phyloP scores from a whole-genome alignment of 208 protist genomes.

The Trypanosoma platydactyli region DNA sequence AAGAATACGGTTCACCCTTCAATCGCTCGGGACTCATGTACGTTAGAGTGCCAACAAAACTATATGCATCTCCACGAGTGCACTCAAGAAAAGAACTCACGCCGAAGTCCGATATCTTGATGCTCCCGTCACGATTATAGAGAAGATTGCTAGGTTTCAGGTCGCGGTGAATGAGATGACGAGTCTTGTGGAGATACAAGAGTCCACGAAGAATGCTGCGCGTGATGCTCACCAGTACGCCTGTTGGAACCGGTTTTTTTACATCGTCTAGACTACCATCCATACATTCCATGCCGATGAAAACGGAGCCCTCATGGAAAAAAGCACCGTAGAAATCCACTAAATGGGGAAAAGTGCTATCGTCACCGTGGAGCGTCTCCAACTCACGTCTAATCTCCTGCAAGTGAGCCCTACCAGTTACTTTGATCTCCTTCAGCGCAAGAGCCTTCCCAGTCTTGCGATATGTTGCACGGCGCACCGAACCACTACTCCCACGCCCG shows the following conservation, averaged over 20 bases:
- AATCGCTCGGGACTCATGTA: conserved; percentile 95
- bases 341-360: conserved; percentile 42
- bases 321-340: conserved; percentile 91
- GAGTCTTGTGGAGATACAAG: conserved; percentile 83
- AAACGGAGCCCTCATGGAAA: conserved; percentile 82
- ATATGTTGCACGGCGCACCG: conserved; percentile 66
- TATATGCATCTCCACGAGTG: conserved; percentile 81
- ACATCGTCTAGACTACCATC: conserved; percentile 86
- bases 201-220: conserved; percentile 84
- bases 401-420: conserved; percentile 68
- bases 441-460: conserved; percentile 52
- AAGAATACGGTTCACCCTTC: conserved; percentile 88
- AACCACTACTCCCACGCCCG: conserved; percentile 82
- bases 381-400: conserved; percentile 83
- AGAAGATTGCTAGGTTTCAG: conserved; percentile 98
- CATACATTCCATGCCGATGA: conserved; percentile 92
- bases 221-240: conserved; percentile 64
- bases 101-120: conserved; percentile 96
- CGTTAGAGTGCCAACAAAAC: conserved; percentile 92
- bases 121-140: conserved; percentile 75
- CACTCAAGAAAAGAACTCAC: conserved; percentile 88
- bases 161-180: conserved; percentile 95
- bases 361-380: conserved; percentile 71
- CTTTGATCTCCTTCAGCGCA: conserved; percentile 90
- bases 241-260: conserved; percentile 45